A percentile compares a stretch with the other conserved stretches of the same genome.
Evolutionary conservation across 202 grass and related monocot genomes (phyloP).

Genomic region (Zizania palustris): DNA sequence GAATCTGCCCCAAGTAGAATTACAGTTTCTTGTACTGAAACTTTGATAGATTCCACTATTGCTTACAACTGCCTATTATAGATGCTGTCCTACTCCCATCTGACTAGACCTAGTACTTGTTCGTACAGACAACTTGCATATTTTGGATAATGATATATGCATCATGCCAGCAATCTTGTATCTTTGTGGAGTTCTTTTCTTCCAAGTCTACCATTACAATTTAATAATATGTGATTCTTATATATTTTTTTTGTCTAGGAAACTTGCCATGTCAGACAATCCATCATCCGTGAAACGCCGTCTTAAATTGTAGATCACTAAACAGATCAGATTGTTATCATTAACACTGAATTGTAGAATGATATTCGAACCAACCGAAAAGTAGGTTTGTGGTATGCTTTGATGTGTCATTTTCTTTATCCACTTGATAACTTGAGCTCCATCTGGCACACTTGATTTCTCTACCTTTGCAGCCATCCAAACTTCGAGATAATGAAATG

Average conservation of each 20-base stretch:
- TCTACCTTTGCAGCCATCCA: constrained; percentile 11
- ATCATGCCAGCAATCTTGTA: neutral
- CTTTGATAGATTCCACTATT: neutral
- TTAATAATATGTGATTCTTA: neutral
- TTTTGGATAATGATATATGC: neutral
- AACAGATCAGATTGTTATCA: neutral
- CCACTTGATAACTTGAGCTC: neutral
- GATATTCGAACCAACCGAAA: neutral
- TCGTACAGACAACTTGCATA: neutral
- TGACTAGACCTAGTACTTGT: neutral
- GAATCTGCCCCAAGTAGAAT: neutral
- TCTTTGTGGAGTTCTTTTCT: neutral
- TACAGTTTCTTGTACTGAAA: neutral
- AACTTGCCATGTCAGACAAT: neutral
- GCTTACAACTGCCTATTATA: neutral
- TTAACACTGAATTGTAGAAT: too few relatives aligned
- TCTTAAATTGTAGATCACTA: neutral
- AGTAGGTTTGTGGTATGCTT: neutral
- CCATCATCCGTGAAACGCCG: neutral
- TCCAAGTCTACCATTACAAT: neutral
- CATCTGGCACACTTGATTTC: neutral
- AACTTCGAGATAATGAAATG: constrained; percentile 7
- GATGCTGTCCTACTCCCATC: neutral
- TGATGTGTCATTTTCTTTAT: neutral
- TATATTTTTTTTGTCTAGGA: neutral